phyloP scores from a whole-genome alignment of 306 rosid species.

The Casuarina equisetifolia region DNA sequence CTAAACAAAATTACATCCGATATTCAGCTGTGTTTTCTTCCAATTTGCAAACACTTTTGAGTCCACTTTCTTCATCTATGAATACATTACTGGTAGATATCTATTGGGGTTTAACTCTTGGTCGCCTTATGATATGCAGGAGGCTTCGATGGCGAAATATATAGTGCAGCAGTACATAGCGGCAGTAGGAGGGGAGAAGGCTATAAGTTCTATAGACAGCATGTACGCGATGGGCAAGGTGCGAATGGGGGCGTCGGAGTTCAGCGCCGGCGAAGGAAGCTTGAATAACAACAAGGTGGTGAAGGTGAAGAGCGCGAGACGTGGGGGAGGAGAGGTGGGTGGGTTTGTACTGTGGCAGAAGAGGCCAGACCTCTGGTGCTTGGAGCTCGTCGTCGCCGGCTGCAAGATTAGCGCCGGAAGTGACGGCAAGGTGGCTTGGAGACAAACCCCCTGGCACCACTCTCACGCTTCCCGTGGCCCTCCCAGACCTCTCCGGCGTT shows the following conservation, averaged over 20 bases:
- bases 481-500: constrained; percentile 85
- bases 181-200: constrained; percentile 85
- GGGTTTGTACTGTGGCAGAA: constrained; percentile 96
- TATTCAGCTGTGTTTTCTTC: too few species aligned
- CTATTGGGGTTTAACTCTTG: neutral
- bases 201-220: constrained; percentile 62
- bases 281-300: constrained; percentile 34
- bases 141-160: constrained; percentile 81
- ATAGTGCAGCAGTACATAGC: constrained; percentile 87
- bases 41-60: too few species aligned
- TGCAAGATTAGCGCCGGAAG: constrained; percentile 92
- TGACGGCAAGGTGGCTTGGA: constrained; percentile 92
- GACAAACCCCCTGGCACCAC: constrained; percentile 98
- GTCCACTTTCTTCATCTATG: too few species aligned
- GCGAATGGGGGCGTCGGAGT: constrained; percentile 74
- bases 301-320: constrained; percentile 51
- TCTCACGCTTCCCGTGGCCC: constrained; percentile 98
- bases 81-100: too few species aligned
- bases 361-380: constrained; percentile 81
- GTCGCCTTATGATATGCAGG: constrained; percentile 38
- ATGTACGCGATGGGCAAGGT: constrained; percentile 98
- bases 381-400: constrained; percentile 77
- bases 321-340: constrained; percentile 68
- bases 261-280: constrained; percentile 54
- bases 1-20: neutral